Evolutionary conservation across 306 rosid genomes (phyloP), one percentile per base, ranked within the genome.

Genomic region (Vigna mungo): DNA sequence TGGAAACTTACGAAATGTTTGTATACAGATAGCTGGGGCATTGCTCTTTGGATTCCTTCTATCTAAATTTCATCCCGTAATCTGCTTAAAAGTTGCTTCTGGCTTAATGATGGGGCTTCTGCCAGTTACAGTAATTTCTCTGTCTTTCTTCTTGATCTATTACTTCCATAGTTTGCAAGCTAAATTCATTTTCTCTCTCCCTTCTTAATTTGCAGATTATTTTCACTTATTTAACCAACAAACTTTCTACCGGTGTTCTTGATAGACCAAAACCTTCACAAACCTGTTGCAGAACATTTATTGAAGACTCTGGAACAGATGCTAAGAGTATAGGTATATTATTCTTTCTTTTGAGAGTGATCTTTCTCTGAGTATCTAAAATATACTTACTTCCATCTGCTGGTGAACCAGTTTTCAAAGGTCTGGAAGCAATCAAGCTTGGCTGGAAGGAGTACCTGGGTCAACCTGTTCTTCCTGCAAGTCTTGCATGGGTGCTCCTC

Each of bases 391-490:
- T 36, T 71, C 55, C 64, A 55, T 81, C 43, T 79, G 77, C 66
- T 82, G 80, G 80, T 21, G 54, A 69, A 75, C 73, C 90, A 92
- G 98, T 88, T 87, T 81, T 78, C 86, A 87, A 82, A 83, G 91
- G 94, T 72, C 80, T 91, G 70, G 91, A 91, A 82, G 96, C 91
- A 79, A 88, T 96, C 85, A 91, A 86, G 83, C 90, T 85, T 16
- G 96, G 99, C 81, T 96, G 98, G 99, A 92, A 85, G 87, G 96
- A 92, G 80, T 92, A 92, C 82, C 76, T 89, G 77, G 89, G 86
- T 74, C 99, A 91, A 84, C 99, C 99, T 72, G 94, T 85, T 80
- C 97, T 92, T 84, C 99, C 97, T 61, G 99, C 97, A 68, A 95
- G 99, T 86, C 91, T 92, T 72, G 90, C 99, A 63, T 90, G 81